These are phyloP conservation scores for Ogataea pini DNA, from an alignment of 805 yeast species.

Conservation along the genomic window DNA sequence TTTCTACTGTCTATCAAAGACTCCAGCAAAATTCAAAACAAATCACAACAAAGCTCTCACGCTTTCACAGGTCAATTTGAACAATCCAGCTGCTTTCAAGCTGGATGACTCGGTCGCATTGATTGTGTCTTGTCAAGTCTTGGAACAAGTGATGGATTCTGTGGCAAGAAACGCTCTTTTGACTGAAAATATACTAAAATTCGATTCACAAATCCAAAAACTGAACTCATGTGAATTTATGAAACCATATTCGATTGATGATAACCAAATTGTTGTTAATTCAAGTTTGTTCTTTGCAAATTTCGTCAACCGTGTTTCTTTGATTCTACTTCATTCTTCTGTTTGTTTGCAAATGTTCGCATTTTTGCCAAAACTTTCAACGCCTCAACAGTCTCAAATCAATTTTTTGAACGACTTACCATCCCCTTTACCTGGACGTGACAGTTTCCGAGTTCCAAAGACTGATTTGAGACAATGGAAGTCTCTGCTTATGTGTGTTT, in stretches of 20 bases:
- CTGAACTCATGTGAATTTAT: constrained; percentile 17
- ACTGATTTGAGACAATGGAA: constrained; percentile 29
- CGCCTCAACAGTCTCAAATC: constrained; percentile 20
- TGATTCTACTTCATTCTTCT: constrained; percentile 31
- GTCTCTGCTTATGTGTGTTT: constrained; percentile 35
- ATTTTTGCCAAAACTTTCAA: constrained; percentile 35
- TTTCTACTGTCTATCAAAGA: constrained; percentile 21
- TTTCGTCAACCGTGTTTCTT: constrained; percentile 33
- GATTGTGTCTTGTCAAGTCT: constrained; percentile 31
- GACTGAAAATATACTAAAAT: constrained; percentile 26
- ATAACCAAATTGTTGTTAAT: constrained; percentile 35
- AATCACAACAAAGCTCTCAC: constrained; percentile 15
- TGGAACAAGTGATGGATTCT: constrained; percentile 40
- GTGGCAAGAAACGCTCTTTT: constrained; percentile 30
- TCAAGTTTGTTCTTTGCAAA: constrained; percentile 36
- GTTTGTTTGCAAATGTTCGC: constrained; percentile 37
- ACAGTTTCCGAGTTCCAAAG: constrained; percentile 20
- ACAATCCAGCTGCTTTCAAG: constrained; percentile 11
- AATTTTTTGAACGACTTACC: constrained; percentile 30
- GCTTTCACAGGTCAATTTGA: constrained; percentile 18
- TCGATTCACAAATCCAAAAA: constrained; percentile 29
- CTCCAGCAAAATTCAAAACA: constrained; percentile 16
- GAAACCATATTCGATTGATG: constrained; percentile 21
- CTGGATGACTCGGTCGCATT: constrained; percentile 33
- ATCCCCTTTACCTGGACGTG: constrained; percentile 17